Conservation (phyloP, 371 early-diverging fungal species). For the Mortierella sp. region DNA sequence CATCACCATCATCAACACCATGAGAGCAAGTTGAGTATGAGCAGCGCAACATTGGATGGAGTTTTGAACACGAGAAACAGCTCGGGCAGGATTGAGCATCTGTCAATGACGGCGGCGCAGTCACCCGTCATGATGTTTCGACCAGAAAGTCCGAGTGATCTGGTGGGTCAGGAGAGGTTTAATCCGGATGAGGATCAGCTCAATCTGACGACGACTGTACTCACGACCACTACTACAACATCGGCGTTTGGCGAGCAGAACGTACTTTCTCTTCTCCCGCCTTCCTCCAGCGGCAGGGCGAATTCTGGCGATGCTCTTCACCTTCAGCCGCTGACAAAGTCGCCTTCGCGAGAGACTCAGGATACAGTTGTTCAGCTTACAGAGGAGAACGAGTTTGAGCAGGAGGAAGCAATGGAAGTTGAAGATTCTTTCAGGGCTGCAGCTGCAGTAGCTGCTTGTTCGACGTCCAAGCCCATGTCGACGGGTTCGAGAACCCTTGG, state of each 20-base stretch:
- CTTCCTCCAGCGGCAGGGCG: neutral
- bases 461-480: neutral
- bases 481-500: neutral
- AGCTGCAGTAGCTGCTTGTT: neutral
- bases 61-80: constrained; percentile 24
- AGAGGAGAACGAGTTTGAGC: neutral
- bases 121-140: constrained; percentile 18
- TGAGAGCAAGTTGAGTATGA: constrained; percentile 26
- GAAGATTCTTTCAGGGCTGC: neutral
- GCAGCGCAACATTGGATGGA: constrained; percentile 38
- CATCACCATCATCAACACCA: neutral
- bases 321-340: neutral
- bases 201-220: constrained; percentile 12
- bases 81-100: constrained; percentile 31
- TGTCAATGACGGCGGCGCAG: constrained; percentile 11
- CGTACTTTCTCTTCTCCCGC: neutral
- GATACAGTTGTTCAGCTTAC: neutral
- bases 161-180: constrained; percentile 38
- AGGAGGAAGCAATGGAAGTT: neutral
- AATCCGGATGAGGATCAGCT: constrained; percentile 49
- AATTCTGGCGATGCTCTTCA: neutral
- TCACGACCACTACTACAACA: constrained; percentile 6
- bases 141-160: constrained; percentile 42
- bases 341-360: neutral
- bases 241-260: neutral